Conservation (phyloP, 2,329 filamentous ascomycete species). For the Biscogniauxia sp. region DNA sequence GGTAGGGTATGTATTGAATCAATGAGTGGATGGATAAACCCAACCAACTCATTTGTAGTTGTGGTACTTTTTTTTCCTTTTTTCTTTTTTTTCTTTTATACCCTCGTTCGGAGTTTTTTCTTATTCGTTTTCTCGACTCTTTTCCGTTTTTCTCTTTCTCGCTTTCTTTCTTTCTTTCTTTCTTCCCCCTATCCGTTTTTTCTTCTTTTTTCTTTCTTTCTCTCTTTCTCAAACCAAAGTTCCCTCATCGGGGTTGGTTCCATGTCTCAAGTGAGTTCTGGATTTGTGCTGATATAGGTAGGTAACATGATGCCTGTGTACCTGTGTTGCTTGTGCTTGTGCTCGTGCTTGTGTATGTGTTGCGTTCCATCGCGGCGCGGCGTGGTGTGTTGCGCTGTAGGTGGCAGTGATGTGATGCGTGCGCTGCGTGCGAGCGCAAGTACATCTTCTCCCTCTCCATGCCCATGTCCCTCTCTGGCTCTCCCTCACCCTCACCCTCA, state of each 20-base stretch:
- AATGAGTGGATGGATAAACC: not conserved
- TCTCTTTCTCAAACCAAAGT: not conserved
- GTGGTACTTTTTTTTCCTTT: not conserved
- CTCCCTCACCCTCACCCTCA: no score
- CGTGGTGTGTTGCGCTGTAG: not conserved
- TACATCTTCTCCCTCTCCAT: not conserved
- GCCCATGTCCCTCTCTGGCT: no score
- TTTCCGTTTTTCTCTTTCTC: not conserved
- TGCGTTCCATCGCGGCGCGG: not conserved
- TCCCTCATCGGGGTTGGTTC: conserved; percentile 1
- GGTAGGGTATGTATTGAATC: not conserved
- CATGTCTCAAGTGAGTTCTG: conserved; percentile 7
- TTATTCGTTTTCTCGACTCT: no score
- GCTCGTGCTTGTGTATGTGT: not conserved
- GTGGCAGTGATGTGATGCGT: not conserved
- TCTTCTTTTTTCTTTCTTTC: not conserved
- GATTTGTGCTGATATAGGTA: not conserved
- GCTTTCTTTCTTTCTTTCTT: not conserved
- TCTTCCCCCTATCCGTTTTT: not conserved
- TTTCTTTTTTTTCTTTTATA: not conserved
- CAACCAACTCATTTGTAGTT: not conserved
- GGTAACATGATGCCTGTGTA: not conserved
- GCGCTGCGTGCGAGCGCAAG: not conserved
- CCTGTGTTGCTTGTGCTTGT: not conserved
- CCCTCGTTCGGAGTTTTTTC: no score